Base-by-base conservation (phyloP, 345 rosid species). In the Toxicodendron radicans region DNA sequence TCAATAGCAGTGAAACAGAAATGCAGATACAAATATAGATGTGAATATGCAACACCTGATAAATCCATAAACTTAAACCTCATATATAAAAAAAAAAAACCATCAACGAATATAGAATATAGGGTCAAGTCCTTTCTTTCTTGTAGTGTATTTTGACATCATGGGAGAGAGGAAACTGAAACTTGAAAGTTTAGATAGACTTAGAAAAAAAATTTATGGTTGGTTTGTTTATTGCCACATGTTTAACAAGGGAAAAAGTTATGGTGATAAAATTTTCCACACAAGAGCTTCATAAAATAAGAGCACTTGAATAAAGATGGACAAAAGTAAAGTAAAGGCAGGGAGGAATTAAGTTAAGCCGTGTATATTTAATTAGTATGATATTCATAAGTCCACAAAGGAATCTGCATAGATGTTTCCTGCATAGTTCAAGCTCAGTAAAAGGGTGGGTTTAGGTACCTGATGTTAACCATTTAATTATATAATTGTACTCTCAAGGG, bases 371-470 rank as follows among this genome's bases (percentile, higher is more conserved):
- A 27, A 27, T 27, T 27, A 75, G 41, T 20, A 11, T 23, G 16
- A 23, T 70, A 27, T 33, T 45, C 8, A 59, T 21, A 60, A 66
- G 49, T 27, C 30, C 38, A 48, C 27, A 59, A 10, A 7, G 62
- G 58, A 71, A 62, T 27, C 33, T 17, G 45, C 53, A 52, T 14
- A 30, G 16, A 5, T 48, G 60, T n/a, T 3, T 49, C 35, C 68
- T 58, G 18, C 18, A 16, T 11, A 35, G 4, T 20, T 68, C 56
- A 59, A 59, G 41, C 23, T 59, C 10, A 32, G 45, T 56, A 51
- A 57, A 75, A 18, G 74, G 68, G 64, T 78, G 59, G 68, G 68
- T 76, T 74, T 83, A 81, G 79, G 85, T 80, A 74, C 66, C 27
- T 70, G 83, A 82, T 76, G 76, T 64, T 59, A 72, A 46, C 73